Conservation (phyloP, 176 grass and related monocot species). For the Chloris gayana region DNA sequence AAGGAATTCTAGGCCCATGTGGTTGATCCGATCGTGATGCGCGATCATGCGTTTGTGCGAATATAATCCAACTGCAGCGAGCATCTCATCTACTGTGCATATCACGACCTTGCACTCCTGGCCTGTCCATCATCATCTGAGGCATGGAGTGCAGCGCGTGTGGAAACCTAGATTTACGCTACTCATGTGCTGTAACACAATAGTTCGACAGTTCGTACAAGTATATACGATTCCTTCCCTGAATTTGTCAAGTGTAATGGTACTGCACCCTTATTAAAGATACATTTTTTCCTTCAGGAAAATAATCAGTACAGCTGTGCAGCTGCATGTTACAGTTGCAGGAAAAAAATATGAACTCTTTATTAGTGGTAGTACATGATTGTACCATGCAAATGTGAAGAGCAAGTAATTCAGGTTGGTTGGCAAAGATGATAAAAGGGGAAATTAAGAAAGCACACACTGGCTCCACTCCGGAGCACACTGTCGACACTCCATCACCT, state of each 20-base stretch:
- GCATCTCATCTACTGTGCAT: neutral
- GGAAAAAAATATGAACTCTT: too few species aligned
- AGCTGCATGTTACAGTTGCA: too few species aligned
- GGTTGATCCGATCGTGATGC: too few species aligned
- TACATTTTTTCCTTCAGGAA: too few species aligned
- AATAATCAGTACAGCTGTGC: neutral
- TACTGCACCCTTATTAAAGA: too few species aligned
- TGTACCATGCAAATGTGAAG: conserved; percentile 34
- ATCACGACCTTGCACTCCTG: neutral
- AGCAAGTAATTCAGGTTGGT: conserved; percentile 9
- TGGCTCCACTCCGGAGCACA: neutral
- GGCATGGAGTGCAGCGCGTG: neutral
- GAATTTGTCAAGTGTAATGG: too few species aligned
- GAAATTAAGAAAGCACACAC: neutral
- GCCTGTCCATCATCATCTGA: neutral
- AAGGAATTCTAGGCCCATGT: neutral
- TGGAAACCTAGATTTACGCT: neutral
- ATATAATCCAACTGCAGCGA: neutral
- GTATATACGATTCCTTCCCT: too few species aligned
- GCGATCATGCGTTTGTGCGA: too few species aligned
- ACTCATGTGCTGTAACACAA: too few species aligned
- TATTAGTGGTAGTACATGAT: neutral
- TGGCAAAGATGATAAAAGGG: neutral
- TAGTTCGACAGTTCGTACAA: too few species aligned
- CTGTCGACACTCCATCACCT: neutral